Evolutionary conservation across 1,139 yeast genomes (phyloP).

Genomic region (Blastobotrys illinoisensis): DNA sequence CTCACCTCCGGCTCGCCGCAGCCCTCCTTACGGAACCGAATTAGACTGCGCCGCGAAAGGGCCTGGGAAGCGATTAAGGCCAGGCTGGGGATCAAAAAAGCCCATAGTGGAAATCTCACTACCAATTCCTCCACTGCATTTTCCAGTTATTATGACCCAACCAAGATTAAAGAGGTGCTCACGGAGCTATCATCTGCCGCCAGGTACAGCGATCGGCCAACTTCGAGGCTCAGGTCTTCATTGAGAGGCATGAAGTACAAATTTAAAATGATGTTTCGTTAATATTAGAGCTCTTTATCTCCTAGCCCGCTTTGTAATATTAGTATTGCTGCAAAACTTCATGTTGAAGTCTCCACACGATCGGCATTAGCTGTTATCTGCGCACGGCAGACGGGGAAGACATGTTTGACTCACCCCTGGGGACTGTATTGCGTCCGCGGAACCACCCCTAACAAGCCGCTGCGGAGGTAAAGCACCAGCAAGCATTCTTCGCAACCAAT

Average conservation of each 20-base stretch:
- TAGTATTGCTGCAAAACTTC: too few relatives aligned
- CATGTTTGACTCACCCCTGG: too few relatives aligned
- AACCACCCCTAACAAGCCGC: too few relatives aligned
- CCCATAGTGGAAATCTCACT: background rate
- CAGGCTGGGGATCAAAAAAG: background rate
- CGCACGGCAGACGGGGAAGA: too few relatives aligned
- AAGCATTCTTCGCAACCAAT: too few relatives aligned
- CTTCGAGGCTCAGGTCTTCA: background rate
- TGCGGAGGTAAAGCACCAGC: too few relatives aligned
- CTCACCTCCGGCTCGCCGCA: background rate
- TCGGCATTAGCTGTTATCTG: too few relatives aligned
- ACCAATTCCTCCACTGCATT: slow-evolving; percentile 3
- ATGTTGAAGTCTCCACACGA: too few relatives aligned
- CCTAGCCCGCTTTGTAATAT: too few relatives aligned
- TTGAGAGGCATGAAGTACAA: background rate
- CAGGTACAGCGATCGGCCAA: background rate
- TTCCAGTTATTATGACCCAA: slow-evolving; percentile 4
- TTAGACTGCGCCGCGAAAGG: slow-evolving; percentile 1
- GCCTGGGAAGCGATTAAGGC: slow-evolving; percentile 2
- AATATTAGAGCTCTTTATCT: too few relatives aligned
- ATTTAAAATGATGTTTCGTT: background rate
- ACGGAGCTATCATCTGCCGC: background rate
- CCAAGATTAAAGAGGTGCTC: slow-evolving; percentile 3
- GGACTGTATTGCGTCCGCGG: too few relatives aligned
- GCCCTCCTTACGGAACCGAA: background rate